These are phyloP conservation scores for Didymosphaeria variabile DNA, from an alignment of 2,329 filamentous ascomycete genomes.

Conservation along the genomic window DNA sequence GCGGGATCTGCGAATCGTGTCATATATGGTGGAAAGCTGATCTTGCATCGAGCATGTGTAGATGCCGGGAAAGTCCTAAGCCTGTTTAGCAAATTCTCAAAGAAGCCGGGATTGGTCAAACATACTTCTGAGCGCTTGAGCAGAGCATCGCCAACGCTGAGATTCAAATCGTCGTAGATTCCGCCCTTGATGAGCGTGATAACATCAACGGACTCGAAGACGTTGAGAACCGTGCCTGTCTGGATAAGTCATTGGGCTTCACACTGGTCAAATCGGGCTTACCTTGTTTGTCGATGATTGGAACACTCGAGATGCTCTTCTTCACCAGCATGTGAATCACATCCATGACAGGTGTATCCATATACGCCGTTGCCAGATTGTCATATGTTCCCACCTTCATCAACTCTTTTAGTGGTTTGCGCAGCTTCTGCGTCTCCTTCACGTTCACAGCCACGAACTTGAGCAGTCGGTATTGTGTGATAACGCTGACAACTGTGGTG, in stretches of 20 bases:
- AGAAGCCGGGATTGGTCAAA: slow-evolving; percentile 13
- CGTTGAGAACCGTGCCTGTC: slow-evolving; percentile 79
- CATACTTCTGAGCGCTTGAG: slow-evolving; percentile 80
- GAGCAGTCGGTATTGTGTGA: slow-evolving; percentile 97
- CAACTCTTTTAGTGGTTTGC: slow-evolving; percentile 80
- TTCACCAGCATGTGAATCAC: slow-evolving; percentile 94
- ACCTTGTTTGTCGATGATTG: slow-evolving; percentile 83
- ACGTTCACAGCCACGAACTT: slow-evolving; percentile 99
- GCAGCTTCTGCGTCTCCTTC: slow-evolving; percentile 84
- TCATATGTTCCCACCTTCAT: slow-evolving; percentile 86
- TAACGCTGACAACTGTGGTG: slow-evolving; percentile 93
- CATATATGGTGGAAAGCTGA: slow-evolving; percentile 92
- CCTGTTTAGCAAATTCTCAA: slow-evolving; percentile 26
- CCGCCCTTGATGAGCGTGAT: slow-evolving; percentile 95
- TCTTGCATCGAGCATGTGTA: slow-evolving; percentile 95
- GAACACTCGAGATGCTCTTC: slow-evolving; percentile 92
- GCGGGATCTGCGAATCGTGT: slow-evolving; percentile 92
- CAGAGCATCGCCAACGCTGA: slow-evolving; percentile 87
- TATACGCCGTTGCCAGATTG: slow-evolving; percentile 80
- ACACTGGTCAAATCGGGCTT: slow-evolving; percentile 22
- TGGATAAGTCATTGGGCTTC: slow-evolving; percentile 13
- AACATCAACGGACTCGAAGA: slow-evolving; percentile 97
- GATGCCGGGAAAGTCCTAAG: slow-evolving; percentile 89
- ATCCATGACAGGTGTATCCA: slow-evolving; percentile 91
- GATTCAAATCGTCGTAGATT: slow-evolving; percentile 86